Base-by-base conservation (phyloP, 2,329 filamentous ascomycete species). In the Zopfia rhizophila region DNA sequence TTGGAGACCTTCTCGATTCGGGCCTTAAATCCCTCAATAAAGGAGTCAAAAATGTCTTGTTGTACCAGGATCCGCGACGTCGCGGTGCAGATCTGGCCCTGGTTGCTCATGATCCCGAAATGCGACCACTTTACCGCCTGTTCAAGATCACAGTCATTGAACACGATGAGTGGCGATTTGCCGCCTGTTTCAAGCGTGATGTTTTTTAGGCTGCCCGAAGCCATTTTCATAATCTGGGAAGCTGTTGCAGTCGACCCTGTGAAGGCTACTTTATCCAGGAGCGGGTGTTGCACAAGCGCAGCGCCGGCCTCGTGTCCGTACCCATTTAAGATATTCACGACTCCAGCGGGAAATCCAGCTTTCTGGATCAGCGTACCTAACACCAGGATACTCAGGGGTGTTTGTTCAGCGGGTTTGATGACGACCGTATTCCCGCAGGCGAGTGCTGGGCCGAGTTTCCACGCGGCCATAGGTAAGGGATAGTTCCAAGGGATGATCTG, bases 41-140 rank as follows among this genome's bases (percentile, higher is more conserved):
- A 72, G 72, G 13, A 75, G 13, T 74, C 72, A 53, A 82, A 79
- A 1, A 71, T 74, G 51, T 77, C 75, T 64, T 82, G 82, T 0
- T 82, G 78, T 0, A 82, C 79, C 8, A 78, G 64, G 28, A 82
- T 75, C 5, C 80, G 69, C 1, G 76, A 79, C 0, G 77, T 81
- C 0, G 79, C 78, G 2, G 77, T 81, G 64, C 80, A 82, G 22
- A 81, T 76, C 53, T 82, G 77, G 32, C 79, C 80, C 60, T 75
- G 73, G 64, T 81, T 79, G 24, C 73, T 75, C 76, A 82, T 80
- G 57, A 82, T 81, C 23, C 78, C 80, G 38, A 75, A 66, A 53
- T 86, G 82, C n/a, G 78, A 75, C 82, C 86, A 88, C 50, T 85
- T 81, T 3, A 87, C 84, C 0, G 78, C 78, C 51, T 81, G 78